phyloP scores from a whole-genome alignment of 306 rosid genomes.

The Herpetospermum pedunculosum region DNA sequence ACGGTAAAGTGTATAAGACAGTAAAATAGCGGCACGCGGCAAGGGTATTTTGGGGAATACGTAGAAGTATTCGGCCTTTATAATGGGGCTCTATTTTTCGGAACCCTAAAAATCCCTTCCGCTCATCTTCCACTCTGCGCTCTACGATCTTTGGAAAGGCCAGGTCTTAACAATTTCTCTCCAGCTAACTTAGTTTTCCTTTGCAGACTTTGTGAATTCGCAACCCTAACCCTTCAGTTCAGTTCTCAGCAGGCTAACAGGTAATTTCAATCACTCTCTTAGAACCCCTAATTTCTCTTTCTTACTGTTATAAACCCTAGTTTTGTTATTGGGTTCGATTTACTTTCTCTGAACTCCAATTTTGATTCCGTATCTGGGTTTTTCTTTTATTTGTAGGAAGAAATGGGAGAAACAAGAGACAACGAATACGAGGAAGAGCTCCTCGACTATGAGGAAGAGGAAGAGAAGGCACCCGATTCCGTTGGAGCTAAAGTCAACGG shows the following conservation, averaged over 20 bases:
- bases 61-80: background rate
- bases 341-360: background rate
- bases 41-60: constrained; percentile 12
- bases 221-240: constrained; percentile 24
- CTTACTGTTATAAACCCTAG: constrained; percentile 1
- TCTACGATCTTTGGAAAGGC: constrained; percentile 15
- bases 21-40: background rate
- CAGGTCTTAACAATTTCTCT: constrained; percentile 26
- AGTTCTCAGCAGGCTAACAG: constrained; percentile 22
- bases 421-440: constrained; percentile 94
- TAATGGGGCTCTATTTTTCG: background rate
- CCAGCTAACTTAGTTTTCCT: constrained; percentile 58
- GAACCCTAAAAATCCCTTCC: constrained; percentile 17
- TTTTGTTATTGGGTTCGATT: background rate
- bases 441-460: constrained; percentile 93
- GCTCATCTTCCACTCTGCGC: constrained; percentile 2
- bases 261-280: constrained; percentile 17
- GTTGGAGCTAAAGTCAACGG: constrained; percentile 74
- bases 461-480: constrained; percentile 81
- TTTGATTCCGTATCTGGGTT: background rate
- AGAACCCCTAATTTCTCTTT: constrained; percentile 14
- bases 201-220: constrained; percentile 51
- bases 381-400: constrained; percentile 28
- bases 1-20: background rate
- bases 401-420: constrained; percentile 84